Evolutionary conservation across 441 rosid genomes (phyloP), one percentile per base, ranked within the genome.

Genomic region (Pelargonium citronellum): DNA sequence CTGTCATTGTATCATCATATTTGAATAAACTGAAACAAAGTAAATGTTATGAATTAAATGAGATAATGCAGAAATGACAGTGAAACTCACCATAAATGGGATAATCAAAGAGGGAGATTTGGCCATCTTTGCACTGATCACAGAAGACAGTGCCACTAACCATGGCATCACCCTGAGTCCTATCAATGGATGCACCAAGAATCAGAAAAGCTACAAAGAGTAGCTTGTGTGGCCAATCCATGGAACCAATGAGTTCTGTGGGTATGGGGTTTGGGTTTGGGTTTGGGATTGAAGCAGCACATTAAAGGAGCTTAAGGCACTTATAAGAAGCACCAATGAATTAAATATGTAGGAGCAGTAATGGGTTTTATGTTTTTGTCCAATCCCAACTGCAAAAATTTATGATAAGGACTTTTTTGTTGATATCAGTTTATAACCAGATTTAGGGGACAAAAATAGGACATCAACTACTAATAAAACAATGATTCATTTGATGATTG

Each of bases 91-190:
- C 97, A 2, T 79, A 72, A 75, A 90, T 69, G 15, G 97, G 97
- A 69, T 89, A 87, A 79, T 90, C 97, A 7, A 89, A 87, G 78
- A 85, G 73, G 77, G 96, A 89, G 63, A 13, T 70, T 43, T 82
- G 83, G 63, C 96, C 98, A 78, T 91, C 96, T 69, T 90, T 91
- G 87, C 97, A 91, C 78, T 87, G 95, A 79, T 94, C 96, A 67
- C 99, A 91, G 81, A 86, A 86, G 70, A 91, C 97, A 0, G 85
- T 69, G 53, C 97, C 99, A 2, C 85, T 75, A 66, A 91, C 95
- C 61, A 84, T 72, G 22, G 91, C 87, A 73, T 84, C 76, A 16
- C 88, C 94, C 24, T 57, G 74, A 49, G 83, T 71, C 55, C 79
- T 87, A 84, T 80, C 78, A 64, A 81, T 67, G 74, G 82, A 79